Percentiles rank a stretch among this genome's conserved stretches.
These are phyloP conservation scores for Oxytropis ochrocephala DNA, from an alignment of 306 rosid species.

Conservation along the genomic window DNA sequence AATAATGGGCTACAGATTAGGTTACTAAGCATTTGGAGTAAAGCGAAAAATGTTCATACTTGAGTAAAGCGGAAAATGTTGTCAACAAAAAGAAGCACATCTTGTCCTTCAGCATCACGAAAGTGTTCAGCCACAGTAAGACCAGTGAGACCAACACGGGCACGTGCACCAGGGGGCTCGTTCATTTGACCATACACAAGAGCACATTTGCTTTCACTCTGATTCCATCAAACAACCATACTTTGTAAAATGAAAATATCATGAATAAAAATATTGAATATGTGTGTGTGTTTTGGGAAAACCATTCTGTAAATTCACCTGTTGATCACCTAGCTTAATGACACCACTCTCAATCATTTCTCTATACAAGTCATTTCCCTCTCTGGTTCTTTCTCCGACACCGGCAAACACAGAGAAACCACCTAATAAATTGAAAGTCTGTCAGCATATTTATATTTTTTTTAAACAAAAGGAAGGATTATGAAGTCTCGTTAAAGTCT, in stretches of 20 bases:
- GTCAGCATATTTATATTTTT: neutral
- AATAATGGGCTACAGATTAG: no score
- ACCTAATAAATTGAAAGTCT: slow-evolving; percentile 41
- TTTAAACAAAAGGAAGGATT: no score
- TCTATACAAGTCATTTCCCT: slow-evolving; percentile 93
- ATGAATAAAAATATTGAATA: neutral
- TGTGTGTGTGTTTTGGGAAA: neutral
- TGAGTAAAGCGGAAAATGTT: slow-evolving; percentile 99
- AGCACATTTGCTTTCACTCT: slow-evolving; percentile 97
- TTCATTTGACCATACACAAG: slow-evolving; percentile 99
- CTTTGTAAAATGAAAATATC: neutral
- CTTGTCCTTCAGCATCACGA: slow-evolving; percentile 98
- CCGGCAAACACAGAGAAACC: slow-evolving; percentile 99
- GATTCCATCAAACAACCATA: slow-evolving; percentile 3
- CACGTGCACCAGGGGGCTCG: slow-evolving; percentile 99
- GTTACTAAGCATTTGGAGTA: no score
- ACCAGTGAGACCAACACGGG: slow-evolving; percentile 98
- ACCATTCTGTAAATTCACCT: slow-evolving; percentile 36
- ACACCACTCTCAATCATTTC: slow-evolving; percentile 99
- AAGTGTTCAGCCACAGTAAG: slow-evolving; percentile 94
- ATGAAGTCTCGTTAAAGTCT: no score
- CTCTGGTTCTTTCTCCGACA: slow-evolving; percentile 96
- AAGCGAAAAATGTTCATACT: slow-evolving; percentile 36
- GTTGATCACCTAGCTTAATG: slow-evolving; percentile 96
- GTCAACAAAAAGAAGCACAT: slow-evolving; percentile 96